A percentile compares a stretch with the other conserved stretches of the same genome.
phyloP scores from a whole-genome alignment of 805 yeast genomes.

The Sugiyamaella chiloensis region DNA sequence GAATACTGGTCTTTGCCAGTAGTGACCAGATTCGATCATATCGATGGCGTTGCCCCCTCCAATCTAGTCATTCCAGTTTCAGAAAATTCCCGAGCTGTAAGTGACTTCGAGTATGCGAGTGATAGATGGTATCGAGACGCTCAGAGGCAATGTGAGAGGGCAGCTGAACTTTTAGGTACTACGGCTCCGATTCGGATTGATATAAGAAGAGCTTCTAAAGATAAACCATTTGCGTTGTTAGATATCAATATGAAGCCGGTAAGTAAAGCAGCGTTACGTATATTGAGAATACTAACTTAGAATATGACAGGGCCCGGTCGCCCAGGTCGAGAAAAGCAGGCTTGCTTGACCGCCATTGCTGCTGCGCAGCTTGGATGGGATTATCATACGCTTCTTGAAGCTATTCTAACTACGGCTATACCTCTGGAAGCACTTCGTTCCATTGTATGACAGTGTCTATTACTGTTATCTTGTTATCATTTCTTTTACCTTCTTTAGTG shows the following conservation, averaged over 20 bases:
- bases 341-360: conserved; percentile 5
- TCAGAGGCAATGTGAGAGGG: background rate
- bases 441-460: background rate
- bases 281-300: background rate
- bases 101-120: background rate
- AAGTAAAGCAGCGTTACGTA: background rate
- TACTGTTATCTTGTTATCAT: too few relatives aligned
- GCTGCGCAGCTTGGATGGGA: conserved; percentile 1
- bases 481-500: too few relatives aligned
- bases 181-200: background rate
- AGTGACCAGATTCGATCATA: background rate
- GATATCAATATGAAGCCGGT: conserved; percentile 4
- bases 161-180: background rate
- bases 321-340: background rate
- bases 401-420: background rate
- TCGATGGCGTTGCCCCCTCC: background rate
- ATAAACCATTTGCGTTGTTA: background rate
- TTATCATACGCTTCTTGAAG: background rate
- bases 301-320: conserved; percentile 3
- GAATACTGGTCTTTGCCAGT: conserved; percentile 2
- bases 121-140: background rate
- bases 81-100: background rate
- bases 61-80: background rate
- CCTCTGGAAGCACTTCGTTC: background rate
- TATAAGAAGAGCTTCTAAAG: background rate